A percentile compares a stretch with the other conserved stretches of the same genome.
Conservation (phyloP, 768 basidiomycete species). For the Pisolithus orientalis region DNA sequence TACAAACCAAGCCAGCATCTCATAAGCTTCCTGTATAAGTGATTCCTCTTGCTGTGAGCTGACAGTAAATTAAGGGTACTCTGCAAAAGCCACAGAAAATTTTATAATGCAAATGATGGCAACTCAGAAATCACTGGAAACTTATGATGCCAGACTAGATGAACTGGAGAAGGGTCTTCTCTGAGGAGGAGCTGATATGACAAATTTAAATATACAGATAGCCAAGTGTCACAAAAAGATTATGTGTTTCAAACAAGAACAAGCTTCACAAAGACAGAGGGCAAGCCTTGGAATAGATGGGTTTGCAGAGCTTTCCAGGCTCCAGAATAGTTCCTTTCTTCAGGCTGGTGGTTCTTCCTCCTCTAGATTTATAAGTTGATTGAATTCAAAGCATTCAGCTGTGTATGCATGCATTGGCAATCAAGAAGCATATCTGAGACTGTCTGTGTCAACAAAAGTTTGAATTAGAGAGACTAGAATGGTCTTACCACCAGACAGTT, state of each 20-base stretch:
- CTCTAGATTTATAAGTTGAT: no score
- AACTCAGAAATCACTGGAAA: neutral
- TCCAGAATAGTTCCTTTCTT: conserved; percentile 9
- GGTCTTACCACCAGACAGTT: no score
- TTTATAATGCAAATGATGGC: neutral
- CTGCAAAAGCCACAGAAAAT: neutral
- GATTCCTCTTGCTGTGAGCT: neutral
- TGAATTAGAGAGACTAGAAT: no score
- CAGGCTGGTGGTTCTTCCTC: neutral
- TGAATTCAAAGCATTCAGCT: no score
- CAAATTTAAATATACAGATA: neutral
- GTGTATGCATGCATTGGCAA: no score
- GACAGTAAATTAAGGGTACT: neutral
- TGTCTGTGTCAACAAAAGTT: no score
- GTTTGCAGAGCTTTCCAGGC: neutral
- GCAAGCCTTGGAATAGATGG: no score
- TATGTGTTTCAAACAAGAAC: neutral
- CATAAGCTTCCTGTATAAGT: neutral
- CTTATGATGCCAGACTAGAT: neutral
- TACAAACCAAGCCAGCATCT: conserved; percentile 14
- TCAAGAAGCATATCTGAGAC: no score
- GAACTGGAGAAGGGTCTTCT: conserved; percentile 4
- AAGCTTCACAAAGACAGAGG: neutral
- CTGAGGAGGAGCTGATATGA: neutral
- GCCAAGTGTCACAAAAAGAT: neutral